Evolutionary conservation across 495 filamentous ascomycete genomes (phyloP).

Genomic region (Coniosporium apollinis): DNA sequence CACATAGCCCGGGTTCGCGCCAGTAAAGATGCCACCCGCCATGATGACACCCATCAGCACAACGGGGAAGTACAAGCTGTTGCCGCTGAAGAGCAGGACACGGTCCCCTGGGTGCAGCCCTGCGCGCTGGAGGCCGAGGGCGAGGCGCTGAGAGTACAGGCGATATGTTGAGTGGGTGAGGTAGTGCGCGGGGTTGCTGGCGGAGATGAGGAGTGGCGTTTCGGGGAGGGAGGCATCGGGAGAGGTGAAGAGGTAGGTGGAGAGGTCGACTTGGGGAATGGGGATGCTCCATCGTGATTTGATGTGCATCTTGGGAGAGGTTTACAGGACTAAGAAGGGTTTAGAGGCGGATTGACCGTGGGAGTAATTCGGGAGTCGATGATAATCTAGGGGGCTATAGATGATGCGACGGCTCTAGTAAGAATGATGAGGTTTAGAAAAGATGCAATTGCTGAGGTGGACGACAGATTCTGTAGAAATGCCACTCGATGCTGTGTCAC

Average conservation of each 20-base stretch:
- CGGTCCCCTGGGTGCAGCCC: slow-evolving; percentile 55
- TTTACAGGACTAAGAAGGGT: too few relatives aligned
- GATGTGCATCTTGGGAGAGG: slow-evolving; percentile 34
- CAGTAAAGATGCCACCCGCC: slow-evolving; percentile 65
- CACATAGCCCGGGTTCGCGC: slow-evolving; percentile 63
- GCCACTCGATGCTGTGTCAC: too few relatives aligned
- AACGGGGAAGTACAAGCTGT: slow-evolving; percentile 49
- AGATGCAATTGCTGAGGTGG: too few relatives aligned
- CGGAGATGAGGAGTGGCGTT: slow-evolving; percentile 34
- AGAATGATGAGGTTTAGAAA: too few relatives aligned
- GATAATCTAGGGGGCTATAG: too few relatives aligned
- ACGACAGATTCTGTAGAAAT: too few relatives aligned
- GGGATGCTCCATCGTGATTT: slow-evolving; percentile 34
- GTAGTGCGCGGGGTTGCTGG: slow-evolving; percentile 36
- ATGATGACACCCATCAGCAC: slow-evolving; percentile 57
- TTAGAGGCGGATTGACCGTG: too few relatives aligned
- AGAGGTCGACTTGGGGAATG: slow-evolving; percentile 32
- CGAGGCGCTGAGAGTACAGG: slow-evolving; percentile 52
- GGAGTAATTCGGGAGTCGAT: too few relatives aligned
- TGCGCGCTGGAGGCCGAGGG: slow-evolving; percentile 45
- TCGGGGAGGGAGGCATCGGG: slow-evolving; percentile 29
- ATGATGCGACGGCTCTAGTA: too few relatives aligned
- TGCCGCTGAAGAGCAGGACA: slow-evolving; percentile 36
- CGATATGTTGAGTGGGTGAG: slow-evolving; percentile 44
- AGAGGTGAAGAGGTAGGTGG: slow-evolving; percentile 32